Evolutionary conservation across 192 early-diverging fungal genomes (phyloP), one percentile per base, ranked within the genome.

Genomic region (Allomyces javanicus): DNA sequence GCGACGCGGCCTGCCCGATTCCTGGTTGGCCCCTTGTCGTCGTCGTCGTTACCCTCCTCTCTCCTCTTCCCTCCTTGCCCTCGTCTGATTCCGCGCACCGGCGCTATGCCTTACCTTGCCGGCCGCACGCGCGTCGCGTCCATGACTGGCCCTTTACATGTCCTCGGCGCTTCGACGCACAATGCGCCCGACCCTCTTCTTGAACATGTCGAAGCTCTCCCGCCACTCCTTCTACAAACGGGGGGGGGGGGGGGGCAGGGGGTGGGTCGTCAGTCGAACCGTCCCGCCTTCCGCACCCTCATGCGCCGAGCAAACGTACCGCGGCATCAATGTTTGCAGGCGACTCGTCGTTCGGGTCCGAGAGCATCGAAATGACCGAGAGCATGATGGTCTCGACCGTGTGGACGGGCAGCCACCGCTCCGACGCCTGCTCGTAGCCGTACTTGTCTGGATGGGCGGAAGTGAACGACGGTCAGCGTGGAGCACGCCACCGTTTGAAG

Each of bases 401-500:
- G 77, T 95, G 93, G 23, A 93, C 87, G n/a, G 95, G 92, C 24
- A 83, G 79, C 95, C 95, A 98, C 67, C 95, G 82, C 72, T 98
- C 95, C 44, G 78, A 78, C 4, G 92, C 83, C 63, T 85, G 72
- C 70, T 96, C 93, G 72, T 98, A 98, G 0, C 92, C 92, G 67
- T 80, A 94, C 69, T 83, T 82, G 76, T 97, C 94, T 92, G 88
- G n/a, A 85, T 89, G 22, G 86, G 81, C 33, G 78, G 81, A 64
- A 87, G 85, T 24, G n/a, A 23, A 44, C 58, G 64, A 69, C 22
- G 14, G 19, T 22, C 1, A 25, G 22, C 23, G 9, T 55, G 9
- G 50, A 25, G 21, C 24, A 26, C 19, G 5, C 55, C 12, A 33
- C 44, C 24, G 44, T 25, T 63, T 40, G 22, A 26, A 40, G n/a